These are phyloP conservation scores for Xylariaceae sp. DNA, from an alignment of 2,329 filamentous ascomycete genomes.

Conservation along the genomic window DNA sequence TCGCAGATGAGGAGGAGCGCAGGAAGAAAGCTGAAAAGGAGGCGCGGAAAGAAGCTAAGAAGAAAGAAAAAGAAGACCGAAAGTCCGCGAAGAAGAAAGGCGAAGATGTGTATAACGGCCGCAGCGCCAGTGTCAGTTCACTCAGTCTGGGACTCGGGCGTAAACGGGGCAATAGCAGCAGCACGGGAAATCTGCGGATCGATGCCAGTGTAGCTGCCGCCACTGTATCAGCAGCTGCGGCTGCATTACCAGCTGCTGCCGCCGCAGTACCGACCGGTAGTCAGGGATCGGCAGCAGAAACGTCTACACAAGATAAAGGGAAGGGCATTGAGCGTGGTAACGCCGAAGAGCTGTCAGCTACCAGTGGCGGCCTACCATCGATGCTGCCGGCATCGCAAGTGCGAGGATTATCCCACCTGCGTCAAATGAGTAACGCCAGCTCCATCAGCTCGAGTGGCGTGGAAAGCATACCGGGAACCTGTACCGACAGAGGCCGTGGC, in stretches of 20 bases:
- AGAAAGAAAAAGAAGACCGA: constrained; percentile 75
- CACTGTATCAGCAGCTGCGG: constrained; percentile 28
- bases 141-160: constrained; percentile 57
- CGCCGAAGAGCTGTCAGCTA: constrained; percentile 20
- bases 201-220: constrained; percentile 49
- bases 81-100: constrained; percentile 64
- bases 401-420: constrained; percentile 63
- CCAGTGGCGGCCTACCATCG: constrained; percentile 34
- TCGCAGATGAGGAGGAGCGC: constrained; percentile 92
- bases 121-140: constrained; percentile 57
- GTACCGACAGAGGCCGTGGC: constrained; percentile 36
- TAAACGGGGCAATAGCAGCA: constrained; percentile 55
- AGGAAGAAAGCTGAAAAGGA: constrained; percentile 80
- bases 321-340: constrained; percentile 61
- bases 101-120: constrained; percentile 36
- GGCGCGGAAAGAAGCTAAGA: constrained; percentile 75
- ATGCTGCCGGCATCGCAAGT: constrained; percentile 44
- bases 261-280: constrained; percentile 35
- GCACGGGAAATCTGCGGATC: constrained; percentile 53
- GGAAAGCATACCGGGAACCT: constrained; percentile 58
- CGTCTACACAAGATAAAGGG: constrained; percentile 53
- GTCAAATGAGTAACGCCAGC: constrained; percentile 82
- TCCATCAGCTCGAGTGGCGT: constrained; percentile 72
- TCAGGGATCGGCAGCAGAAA: constrained; percentile 31
- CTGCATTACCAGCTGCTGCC: constrained; percentile 29